These are phyloP conservation scores for Fusarium albidum DNA, from an alignment of 2,329 filamentous ascomycete species.

Conservation along the genomic window DNA sequence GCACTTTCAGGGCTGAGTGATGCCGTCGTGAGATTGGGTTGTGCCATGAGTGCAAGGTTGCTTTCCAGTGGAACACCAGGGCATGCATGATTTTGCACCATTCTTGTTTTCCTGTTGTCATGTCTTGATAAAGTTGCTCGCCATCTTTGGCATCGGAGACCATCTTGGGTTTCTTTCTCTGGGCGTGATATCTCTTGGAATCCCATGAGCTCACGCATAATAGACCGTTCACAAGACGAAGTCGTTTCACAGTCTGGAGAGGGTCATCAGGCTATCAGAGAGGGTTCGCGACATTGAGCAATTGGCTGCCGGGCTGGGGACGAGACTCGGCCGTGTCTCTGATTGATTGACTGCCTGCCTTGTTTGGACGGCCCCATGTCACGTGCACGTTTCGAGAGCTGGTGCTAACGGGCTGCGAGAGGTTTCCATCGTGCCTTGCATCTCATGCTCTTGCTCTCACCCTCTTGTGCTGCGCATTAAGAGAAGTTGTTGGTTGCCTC, in stretches of 20 bases:
- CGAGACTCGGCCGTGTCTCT: conserved; percentile 1
- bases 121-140: conserved; percentile 12
- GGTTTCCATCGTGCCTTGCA: conserved; percentile 32
- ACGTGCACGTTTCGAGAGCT: conserved; percentile 33
- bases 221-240: conserved; percentile 13
- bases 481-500: background rate
- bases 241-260: background rate
- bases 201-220: background rate
- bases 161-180: background rate
- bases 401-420: conserved; percentile 19
- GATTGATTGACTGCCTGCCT: conserved; percentile 24
- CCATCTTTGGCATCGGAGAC: conserved; percentile 4
- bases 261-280: conserved; percentile 3
- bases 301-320: background rate
- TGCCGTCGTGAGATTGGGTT: conserved; percentile 42
- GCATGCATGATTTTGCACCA: conserved; percentile 8
- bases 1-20: conserved; percentile 23
- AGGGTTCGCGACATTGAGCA: background rate
- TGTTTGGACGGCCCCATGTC: conserved; percentile 5
- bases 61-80: conserved; percentile 26
- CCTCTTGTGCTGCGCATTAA: background rate
- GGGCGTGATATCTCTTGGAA: background rate
- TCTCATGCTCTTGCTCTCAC: conserved; percentile 2
- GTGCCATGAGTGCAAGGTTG: conserved; percentile 28
- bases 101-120: conserved; percentile 1